Base-by-base conservation (phyloP, 768 basidiomycete species). In the Leccinum pellstonianum region DNA sequence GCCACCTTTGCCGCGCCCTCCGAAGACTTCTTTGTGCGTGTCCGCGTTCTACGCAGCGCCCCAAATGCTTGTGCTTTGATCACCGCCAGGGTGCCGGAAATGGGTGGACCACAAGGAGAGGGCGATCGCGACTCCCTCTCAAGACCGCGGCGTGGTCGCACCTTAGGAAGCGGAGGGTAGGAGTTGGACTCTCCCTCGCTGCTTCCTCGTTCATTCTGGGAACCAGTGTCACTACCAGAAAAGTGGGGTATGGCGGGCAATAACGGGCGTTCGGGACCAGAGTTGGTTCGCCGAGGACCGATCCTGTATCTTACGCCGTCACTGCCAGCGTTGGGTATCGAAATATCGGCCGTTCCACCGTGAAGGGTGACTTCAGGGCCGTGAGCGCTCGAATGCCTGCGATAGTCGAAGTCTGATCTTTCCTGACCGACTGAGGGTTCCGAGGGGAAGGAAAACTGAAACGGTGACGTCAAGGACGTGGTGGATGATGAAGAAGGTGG, bases 51-150 rank as follows among this genome's bases (percentile, higher is more conserved):
- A 54, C 91, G 87, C 63, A 92, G 77, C 19, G 90, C 90, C 33
- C 91, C 92, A 70, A 93, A 94, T 41, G 92, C 87, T 70, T 93
- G 91, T 47, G 91, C 91, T 76, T 93, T 94, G 76, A 94, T 92
- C 58, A 93, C 91, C 55, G 92, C 91, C 51, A 94, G 83, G 31
- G 92, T 93, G 25, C 89, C 88, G 53, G 88, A 91, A 69, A 91
- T 79, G 27, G 77, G 77, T 59, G 80, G 77, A 55, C 71, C 71
- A 46, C 72, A 71, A 17, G 81, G 80, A 52, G 82, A 81, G 52
- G 78, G 81, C 38, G 81, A 82, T 38, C 77, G 75, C 27, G 77
- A 77, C 64, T 77, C 75, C 66, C 79, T 80, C 37, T 83, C 76
- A 27, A 77, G 73, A 55, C 78, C 75, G 53, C 81, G 82, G 54